phyloP scores from a whole-genome alignment of 1,284 basidiomycete genomes.

The Takashimella koratensis region DNA sequence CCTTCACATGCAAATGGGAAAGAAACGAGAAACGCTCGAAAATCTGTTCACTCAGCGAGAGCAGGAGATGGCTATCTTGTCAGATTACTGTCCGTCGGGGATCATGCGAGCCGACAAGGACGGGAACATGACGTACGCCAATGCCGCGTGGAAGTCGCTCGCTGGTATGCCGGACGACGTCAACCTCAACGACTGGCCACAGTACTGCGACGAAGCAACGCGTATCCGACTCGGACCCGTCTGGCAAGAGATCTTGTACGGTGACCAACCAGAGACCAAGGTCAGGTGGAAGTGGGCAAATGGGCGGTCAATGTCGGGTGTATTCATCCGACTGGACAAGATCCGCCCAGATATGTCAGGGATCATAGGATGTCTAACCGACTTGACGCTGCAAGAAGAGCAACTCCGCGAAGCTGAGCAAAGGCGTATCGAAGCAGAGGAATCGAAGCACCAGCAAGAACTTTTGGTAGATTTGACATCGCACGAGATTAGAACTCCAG shows the following conservation, averaged over 20 bases:
- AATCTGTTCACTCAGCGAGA: constrained; percentile 23
- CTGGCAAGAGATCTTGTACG: constrained; percentile 12
- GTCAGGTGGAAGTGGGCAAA: constrained; percentile 40
- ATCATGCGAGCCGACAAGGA: constrained; percentile 31
- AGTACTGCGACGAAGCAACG: constrained; percentile 10
- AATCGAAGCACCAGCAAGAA: constrained; percentile 29
- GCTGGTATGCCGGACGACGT: constrained; percentile 12
- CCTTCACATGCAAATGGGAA: constrained; percentile 32
- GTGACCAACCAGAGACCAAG: constrained; percentile 13
- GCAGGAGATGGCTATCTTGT: constrained; percentile 29
- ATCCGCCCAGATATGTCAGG: constrained; percentile 18
- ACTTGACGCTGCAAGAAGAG: constrained; percentile 22
- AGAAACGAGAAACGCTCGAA: constrained; percentile 25
- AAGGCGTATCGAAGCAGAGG: constrained; percentile 24
- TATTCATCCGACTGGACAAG: constrained; percentile 38
- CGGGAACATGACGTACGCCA: constrained; percentile 31
- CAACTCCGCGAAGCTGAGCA: constrained; percentile 22
- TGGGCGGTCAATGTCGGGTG: constrained; percentile 28
- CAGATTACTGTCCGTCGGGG: constrained; percentile 32
- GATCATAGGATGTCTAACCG: constrained; percentile 20
- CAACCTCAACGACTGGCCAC: constrained; percentile 16
- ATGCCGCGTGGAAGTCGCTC: constrained; percentile 29
- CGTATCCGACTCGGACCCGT: background rate
- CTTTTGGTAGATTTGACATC: constrained; percentile 33
- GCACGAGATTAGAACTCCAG: constrained; percentile 34